Evolutionary conservation across 169 alveolate genomes (phyloP).

Genomic region (Perkinsus olseni): DNA sequence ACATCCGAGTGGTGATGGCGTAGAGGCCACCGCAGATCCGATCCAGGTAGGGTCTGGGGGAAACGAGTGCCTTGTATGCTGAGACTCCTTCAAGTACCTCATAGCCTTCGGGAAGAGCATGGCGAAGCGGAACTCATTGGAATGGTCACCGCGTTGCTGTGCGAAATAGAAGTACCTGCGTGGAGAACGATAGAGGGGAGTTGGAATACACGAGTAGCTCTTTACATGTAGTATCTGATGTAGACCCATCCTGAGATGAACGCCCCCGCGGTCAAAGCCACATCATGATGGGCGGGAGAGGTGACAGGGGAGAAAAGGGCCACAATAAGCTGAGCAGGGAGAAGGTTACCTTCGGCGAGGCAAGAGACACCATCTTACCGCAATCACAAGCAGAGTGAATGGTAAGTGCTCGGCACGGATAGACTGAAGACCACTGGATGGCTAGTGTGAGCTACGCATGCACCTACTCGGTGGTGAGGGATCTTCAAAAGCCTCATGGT

Average conservation of each 20-base stretch:
- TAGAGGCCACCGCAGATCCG: background rate
- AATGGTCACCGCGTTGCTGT: background rate
- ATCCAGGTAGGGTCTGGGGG: background rate
- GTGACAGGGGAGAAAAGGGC: background rate
- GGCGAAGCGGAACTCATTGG: background rate
- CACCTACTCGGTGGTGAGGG: background rate
- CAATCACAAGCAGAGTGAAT: background rate
- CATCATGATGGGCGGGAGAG: background rate
- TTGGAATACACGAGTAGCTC: background rate
- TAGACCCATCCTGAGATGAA: background rate
- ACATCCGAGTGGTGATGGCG: background rate
- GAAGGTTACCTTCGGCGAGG: background rate
- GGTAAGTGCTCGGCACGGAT: background rate
- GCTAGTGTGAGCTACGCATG: background rate
- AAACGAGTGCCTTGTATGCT: too few relatives aligned
- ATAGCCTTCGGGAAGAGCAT: background rate
- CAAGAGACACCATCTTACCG: background rate
- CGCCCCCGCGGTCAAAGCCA: background rate
- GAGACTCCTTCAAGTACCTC: too few relatives aligned
- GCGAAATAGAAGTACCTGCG: background rate
- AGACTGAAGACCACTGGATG: background rate
- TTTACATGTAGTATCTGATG: background rate
- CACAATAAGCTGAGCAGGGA: background rate
- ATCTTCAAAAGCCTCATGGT: background rate
- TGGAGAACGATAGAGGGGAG: background rate